These are phyloP conservation scores for Geosmithia putterillii DNA, from an alignment of 2,329 filamentous ascomycete genomes.

Conservation along the genomic window DNA sequence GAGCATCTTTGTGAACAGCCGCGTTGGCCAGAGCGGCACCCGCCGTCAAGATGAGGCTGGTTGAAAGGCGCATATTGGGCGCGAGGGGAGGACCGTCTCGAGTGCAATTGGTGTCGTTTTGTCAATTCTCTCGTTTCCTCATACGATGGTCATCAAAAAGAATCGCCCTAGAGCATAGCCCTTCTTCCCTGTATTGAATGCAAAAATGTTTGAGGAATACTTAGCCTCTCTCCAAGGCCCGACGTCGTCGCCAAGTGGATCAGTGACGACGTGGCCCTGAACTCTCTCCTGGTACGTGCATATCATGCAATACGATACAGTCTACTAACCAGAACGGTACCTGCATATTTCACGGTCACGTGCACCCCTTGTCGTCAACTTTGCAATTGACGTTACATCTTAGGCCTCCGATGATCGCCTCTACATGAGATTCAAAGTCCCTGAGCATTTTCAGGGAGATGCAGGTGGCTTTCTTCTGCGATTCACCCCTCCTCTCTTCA, in stretches of 20 bases:
- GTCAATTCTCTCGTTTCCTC: neutral
- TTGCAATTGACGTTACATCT: too few species aligned
- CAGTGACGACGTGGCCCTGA: neutral
- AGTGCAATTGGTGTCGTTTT: neutral
- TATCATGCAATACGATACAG: neutral
- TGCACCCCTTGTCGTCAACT: neutral
- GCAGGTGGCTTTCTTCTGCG: too few species aligned
- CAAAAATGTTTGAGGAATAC: neutral
- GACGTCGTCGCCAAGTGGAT: neutral
- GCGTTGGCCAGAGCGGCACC: slow-evolving; percentile 12
- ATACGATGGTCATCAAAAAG: too few species aligned
- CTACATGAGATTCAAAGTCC: too few species aligned
- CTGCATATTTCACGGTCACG: neutral
- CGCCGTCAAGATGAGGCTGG: slow-evolving; percentile 3
- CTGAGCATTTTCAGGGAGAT: too few species aligned
- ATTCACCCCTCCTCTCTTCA: too few species aligned
- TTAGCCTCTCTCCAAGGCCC: neutral
- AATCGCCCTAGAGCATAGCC: too few species aligned
- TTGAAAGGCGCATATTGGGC: slow-evolving; percentile 3
- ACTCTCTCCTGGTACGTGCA: neutral
- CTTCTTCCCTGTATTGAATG: too few species aligned
- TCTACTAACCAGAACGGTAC: neutral
- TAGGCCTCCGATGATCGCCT: too few species aligned
- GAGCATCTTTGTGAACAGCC: slow-evolving; percentile 23
- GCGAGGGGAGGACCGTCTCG: neutral